phyloP scores from a whole-genome alignment of 148 eudicot genomes.

The Vaccinium macrocarpon region DNA sequence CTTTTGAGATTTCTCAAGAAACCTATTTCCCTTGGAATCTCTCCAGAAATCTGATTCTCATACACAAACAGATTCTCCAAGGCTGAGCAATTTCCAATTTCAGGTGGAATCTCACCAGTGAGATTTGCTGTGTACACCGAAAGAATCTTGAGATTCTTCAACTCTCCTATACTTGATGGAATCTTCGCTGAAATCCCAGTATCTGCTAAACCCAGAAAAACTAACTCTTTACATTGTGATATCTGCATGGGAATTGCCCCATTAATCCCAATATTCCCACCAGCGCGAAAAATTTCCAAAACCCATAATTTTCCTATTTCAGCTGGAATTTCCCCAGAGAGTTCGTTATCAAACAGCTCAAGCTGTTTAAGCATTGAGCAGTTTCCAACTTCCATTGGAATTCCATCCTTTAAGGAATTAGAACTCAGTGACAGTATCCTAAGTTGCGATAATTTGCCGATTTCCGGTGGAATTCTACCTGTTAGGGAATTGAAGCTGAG shows the following conservation, averaged over 20 bases:
- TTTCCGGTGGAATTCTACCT: constrained; percentile 29
- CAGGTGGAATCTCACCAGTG: constrained; percentile 34
- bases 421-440: constrained; percentile 27
- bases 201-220: constrained; percentile 37
- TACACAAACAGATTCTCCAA: constrained; percentile 29
- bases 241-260: constrained; percentile 41
- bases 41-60: constrained; percentile 32
- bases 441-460: constrained; percentile 25
- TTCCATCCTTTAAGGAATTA: constrained; percentile 25
- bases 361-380: constrained; percentile 29
- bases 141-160: constrained; percentile 34
- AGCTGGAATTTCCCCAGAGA: constrained; percentile 28
- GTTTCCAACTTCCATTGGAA: constrained; percentile 35
- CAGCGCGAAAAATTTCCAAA: constrained; percentile 37
- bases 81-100: constrained; percentile 27
- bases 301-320: constrained; percentile 23
- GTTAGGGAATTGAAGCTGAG: constrained; percentile 34
- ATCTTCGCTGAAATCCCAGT: constrained; percentile 34
- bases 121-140: constrained; percentile 39
- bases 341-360: constrained; percentile 38
- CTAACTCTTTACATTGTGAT: constrained; percentile 28
- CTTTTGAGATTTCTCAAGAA: constrained; percentile 26
- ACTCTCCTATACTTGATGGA: constrained; percentile 29
- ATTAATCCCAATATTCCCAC: constrained; percentile 31
- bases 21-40: constrained; percentile 23